phyloP scores from a whole-genome alignment of 352 stramenopile genomes.

The Phytophthora aleatoria region DNA sequence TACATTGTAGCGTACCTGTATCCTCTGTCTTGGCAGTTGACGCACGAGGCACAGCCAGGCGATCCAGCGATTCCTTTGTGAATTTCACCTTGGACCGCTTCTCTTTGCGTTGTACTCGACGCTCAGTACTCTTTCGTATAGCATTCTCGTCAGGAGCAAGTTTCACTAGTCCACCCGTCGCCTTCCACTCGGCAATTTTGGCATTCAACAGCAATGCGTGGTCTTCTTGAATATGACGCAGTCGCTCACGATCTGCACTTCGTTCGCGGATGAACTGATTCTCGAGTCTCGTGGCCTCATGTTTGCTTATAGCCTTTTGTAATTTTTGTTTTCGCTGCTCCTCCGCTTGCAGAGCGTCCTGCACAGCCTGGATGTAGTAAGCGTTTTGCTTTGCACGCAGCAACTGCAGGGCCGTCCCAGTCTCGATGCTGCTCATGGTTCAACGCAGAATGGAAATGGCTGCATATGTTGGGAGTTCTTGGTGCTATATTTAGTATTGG shows the following conservation, averaged over 20 bases:
- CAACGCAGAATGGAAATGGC: constrained; percentile 4
- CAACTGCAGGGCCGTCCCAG: constrained; percentile 10
- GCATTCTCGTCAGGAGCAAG: not conserved
- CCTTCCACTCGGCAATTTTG: constrained; percentile 64
- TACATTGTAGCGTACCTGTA: constrained; percentile 7
- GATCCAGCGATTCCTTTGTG: constrained; percentile 51
- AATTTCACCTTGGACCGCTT: constrained; percentile 35
- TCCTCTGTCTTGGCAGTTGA: constrained; percentile 20
- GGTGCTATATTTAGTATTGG: not conserved
- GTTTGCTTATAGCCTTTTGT: constrained; percentile 36
- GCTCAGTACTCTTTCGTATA: not conserved
- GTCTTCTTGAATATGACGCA: constrained; percentile 69
- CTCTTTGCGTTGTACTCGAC: constrained; percentile 9
- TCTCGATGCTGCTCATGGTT: constrained; percentile 16
- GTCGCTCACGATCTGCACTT: constrained; percentile 46
- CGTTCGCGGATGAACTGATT: constrained; percentile 60
- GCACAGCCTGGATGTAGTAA: constrained; percentile 64
- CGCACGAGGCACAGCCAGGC: constrained; percentile 41
- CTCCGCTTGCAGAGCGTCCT: constrained; percentile 58
- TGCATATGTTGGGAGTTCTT: not conserved
- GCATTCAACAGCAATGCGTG: constrained; percentile 52
- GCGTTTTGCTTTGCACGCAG: constrained; percentile 17
- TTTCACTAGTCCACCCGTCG: constrained; percentile 26
- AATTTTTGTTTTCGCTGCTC: constrained; percentile 53
- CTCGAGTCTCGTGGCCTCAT: constrained; percentile 54